Evolutionary conservation across 306 rosid species (phyloP).

Genomic region (Vigna nakashimae): DNA sequence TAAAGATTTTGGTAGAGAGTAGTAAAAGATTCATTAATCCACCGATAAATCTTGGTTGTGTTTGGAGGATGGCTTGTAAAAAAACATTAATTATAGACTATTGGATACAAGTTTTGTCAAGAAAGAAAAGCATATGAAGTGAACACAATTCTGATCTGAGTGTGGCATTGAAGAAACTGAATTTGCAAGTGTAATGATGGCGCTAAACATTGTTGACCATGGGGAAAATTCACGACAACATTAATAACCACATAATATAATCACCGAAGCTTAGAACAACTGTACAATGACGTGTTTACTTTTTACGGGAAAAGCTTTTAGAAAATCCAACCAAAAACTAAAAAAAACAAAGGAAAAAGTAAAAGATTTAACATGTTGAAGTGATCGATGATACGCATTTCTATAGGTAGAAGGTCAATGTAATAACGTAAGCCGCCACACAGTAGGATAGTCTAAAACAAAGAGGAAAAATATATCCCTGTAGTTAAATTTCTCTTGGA

Average conservation of each 20-base stretch:
- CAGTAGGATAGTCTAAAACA: conserved; percentile 12
- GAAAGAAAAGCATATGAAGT: conserved; percentile 6
- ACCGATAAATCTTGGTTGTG: too few species aligned
- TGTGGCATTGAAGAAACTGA: background rate
- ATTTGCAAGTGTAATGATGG: conserved; percentile 27
- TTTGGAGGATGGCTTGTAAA: too few species aligned
- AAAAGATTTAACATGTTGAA: conserved; percentile 12
- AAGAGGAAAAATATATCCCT: conserved; percentile 23
- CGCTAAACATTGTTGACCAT: conserved; percentile 30
- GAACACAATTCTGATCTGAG: conserved; percentile 1
- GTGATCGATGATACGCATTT: conserved; percentile 33
- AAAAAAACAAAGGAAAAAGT: background rate
- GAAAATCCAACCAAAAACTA: background rate
- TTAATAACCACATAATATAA: conserved; percentile 27
- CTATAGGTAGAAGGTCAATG: conserved; percentile 33
- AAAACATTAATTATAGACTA: too few species aligned
- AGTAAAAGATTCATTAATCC: too few species aligned
- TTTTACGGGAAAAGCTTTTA: background rate
- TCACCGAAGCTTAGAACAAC: conserved; percentile 20
- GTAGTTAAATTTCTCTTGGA: background rate
- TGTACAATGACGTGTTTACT: conserved; percentile 8
- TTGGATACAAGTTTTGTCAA: background rate
- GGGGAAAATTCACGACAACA: conserved; percentile 17
- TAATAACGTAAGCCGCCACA: conserved; percentile 37
- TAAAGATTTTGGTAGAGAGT: accelerated